Conservation (phyloP, 495 filamentous ascomycete species). For the Xeromyces bisporus region DNA sequence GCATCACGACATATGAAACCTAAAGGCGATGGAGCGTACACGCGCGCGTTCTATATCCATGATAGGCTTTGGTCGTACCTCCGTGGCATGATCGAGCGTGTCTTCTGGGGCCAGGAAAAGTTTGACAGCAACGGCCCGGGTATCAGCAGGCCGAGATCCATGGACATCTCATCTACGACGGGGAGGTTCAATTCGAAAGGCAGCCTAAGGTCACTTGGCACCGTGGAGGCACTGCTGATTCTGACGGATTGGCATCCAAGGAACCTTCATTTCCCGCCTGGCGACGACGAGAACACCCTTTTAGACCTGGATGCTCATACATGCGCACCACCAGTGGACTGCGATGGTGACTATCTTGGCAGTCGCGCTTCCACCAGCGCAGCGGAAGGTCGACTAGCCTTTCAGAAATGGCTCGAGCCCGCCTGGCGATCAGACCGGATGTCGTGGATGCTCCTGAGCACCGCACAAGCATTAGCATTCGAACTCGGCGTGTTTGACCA, state of each 20-base stretch:
- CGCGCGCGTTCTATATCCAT: constrained; percentile 79
- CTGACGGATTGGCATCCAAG: constrained; percentile 95
- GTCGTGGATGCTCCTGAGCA: constrained; percentile 96
- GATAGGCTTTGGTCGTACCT: constrained; percentile 93
- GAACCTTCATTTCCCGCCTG: constrained; percentile 86
- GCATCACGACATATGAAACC: constrained; percentile 71
- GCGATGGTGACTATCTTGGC: constrained; percentile 17
- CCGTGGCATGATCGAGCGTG: constrained; percentile 79
- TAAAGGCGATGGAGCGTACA: constrained; percentile 61
- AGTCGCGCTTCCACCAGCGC: constrained; percentile 27
- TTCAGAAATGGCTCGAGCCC: constrained; percentile 90
- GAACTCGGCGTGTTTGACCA: constrained; percentile 92
- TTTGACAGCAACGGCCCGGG: constrained; percentile 79
- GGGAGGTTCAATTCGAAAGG: constrained; percentile 40
- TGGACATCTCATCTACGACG: constrained; percentile 46
- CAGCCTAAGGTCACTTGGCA: constrained; percentile 73
- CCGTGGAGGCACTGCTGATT: constrained; percentile 82
- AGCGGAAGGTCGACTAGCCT: constrained; percentile 42
- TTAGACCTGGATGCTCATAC: constrained; percentile 32
- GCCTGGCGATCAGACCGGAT: constrained; percentile 94
- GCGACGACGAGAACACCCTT: constrained; percentile 54
- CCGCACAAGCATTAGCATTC: constrained; percentile 72
- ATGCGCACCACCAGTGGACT: constrained; percentile 6
- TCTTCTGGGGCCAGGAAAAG: constrained; percentile 90
- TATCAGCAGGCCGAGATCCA: constrained; percentile 43